Evolutionary conservation across 345 rosid species (phyloP), one percentile per base, ranked within the genome.

Genomic region (Punica granatum): DNA sequence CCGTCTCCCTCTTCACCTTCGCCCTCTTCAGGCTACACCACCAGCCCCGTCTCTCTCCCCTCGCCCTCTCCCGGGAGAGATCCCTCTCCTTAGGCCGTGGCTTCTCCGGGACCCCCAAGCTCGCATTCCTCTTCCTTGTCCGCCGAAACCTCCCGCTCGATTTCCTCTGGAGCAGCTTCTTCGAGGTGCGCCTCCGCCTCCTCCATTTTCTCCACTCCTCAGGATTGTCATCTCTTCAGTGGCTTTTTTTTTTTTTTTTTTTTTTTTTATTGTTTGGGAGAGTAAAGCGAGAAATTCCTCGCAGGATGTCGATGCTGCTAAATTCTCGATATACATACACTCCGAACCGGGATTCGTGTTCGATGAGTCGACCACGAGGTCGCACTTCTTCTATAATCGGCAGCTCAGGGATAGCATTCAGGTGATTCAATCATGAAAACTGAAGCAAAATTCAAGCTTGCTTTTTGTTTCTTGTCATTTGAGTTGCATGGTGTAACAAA

Each of bases 271-370:
- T 37, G 41, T 4, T 39, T 15, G 26, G 8, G 19, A 37, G 19
- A 35, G 42, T 62, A 21, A 37, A 8, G 21, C 30, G 21, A 32
- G 44, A 3, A n/a, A 12, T 63, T 26, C 1, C 48, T 69, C 64
- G 46, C 77, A 93, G 97, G 80, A 70, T 51, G 92, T 77, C 65
- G 90, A 86, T 70, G 76, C 53, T 76, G 82, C 70, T 15, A 84
- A 81, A 44, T 89, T 87, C 81, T 86, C 97, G 19, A 75, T 94
- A 53, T 79, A 76, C 76, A 39, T 91, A 31, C 99, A 91, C 75
- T 88, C 97, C 43, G 72, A 69, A 64, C 99, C 99, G 18, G 96
- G 92, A 5, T 88, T 88, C 61, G 79, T 81, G 42, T 88, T 94
- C 73, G 88, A 91, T 74, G 89, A 85, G 68, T 70, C 82, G 25